Percentiles rank a stretch among this genome's conserved stretches.
Evolutionary conservation across 805 yeast species (phyloP).

Genomic region (Myxozyma geophila): DNA sequence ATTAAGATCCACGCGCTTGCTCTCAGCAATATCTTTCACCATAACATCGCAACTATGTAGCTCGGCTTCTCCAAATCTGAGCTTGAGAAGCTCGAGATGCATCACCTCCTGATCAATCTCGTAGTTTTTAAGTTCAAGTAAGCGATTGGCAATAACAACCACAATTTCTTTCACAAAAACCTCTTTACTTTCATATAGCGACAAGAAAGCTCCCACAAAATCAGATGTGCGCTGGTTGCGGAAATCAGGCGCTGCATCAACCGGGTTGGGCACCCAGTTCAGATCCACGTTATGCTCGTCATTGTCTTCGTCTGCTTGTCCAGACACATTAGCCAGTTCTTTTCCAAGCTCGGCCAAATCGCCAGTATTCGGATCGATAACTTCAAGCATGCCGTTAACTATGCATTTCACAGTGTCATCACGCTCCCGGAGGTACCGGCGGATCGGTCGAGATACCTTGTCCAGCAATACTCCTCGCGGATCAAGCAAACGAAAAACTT

Average conservation of each 20-base stretch:
- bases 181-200: constrained; percentile 72
- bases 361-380: constrained; percentile 52
- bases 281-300: constrained; percentile 54
- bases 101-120: constrained; percentile 40
- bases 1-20: constrained; percentile 52
- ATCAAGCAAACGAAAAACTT: constrained; percentile 75
- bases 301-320: constrained; percentile 26
- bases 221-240: constrained; percentile 50
- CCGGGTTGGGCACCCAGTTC: constrained; percentile 83
- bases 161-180: constrained; percentile 69
- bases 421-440: constrained; percentile 71
- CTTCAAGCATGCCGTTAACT: constrained; percentile 69
- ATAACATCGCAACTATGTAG: constrained; percentile 78
- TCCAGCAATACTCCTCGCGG: constrained; percentile 85
- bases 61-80: constrained; percentile 67
- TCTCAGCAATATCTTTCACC: constrained; percentile 71
- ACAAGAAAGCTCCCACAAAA: constrained; percentile 69
- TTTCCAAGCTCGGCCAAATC: constrained; percentile 59
- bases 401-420: constrained; percentile 72
- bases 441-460: constrained; percentile 74
- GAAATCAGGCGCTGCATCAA: constrained; percentile 89
- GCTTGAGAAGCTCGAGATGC: constrained; percentile 59
- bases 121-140: constrained; percentile 50
- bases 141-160: constrained; percentile 59
- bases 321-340: constrained; percentile 23